These are phyloP conservation scores for Lagenidium sp. DNA, from an alignment of 352 stramenopile genomes.

Conservation along the genomic window DNA sequence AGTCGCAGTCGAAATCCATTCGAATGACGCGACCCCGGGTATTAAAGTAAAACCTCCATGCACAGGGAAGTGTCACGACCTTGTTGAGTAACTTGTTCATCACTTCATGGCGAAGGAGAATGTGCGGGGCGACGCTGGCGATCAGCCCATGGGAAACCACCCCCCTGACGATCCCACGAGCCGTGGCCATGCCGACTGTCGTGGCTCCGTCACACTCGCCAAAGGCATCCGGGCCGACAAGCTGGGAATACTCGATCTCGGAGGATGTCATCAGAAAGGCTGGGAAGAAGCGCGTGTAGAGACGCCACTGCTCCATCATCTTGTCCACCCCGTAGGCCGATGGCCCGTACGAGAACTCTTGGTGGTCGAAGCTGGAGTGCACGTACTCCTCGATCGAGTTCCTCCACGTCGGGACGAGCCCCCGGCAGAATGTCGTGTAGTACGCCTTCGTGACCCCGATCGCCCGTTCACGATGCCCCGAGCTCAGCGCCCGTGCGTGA, in stretches of 20 bases:
- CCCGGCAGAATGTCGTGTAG: constrained; percentile 1
- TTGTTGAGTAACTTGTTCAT: not conserved
- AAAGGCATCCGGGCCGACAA: not conserved
- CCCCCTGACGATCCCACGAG: not conserved
- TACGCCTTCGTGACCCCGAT: constrained; percentile 5
- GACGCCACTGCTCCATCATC: constrained; percentile 5
- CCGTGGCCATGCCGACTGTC: not conserved
- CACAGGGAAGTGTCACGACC: not conserved
- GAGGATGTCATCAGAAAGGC: not conserved
- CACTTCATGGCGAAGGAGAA: not conserved
- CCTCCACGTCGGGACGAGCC: not conserved
- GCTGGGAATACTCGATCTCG: not conserved
- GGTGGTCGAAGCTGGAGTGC: not conserved
- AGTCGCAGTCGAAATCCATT: constrained; percentile 1
- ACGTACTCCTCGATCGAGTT: constrained; percentile 1
- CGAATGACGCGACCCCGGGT: constrained; percentile 1
- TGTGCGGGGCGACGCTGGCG: not conserved
- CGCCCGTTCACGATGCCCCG: constrained; percentile 1
- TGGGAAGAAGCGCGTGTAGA: constrained; percentile 1
- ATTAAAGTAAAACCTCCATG: not conserved
- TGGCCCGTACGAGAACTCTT: constrained; percentile 1
- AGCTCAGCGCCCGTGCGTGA: not conserved
- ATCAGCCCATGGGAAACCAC: constrained; percentile 1
- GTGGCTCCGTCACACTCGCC: not conserved
- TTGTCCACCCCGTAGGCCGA: not conserved